Evolutionary conservation across 805 yeast species (phyloP), one percentile per base, ranked within the genome.

Genomic region (Candida nemodendra): DNA sequence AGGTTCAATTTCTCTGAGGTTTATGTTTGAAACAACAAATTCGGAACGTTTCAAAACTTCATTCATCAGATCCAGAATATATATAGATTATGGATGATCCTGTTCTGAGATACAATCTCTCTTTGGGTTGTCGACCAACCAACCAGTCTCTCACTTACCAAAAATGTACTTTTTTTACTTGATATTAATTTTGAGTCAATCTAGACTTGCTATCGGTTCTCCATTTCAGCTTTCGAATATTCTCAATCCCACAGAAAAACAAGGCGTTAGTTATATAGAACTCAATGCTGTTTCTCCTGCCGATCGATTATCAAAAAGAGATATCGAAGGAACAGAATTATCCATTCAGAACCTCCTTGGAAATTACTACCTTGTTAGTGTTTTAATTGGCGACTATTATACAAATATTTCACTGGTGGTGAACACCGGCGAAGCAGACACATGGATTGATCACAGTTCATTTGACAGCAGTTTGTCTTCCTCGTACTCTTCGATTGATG

Each of bases 381-480:
- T 50, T 18, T 24, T 32, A 8, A 39, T 61, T 15, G 67, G 67
- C 4, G 53, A 58, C 9, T 57, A 57, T 24, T 47, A 45, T 9
- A 48, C 51, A 25, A 45, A 42, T 11, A 34, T 57, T 5, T 37
- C 39, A 9, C 52, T 56, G 13, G 51, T 57, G 23, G 41, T 64
- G 30, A 62, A 59, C 39, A 61, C 66, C 2, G 61, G 55, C 1
- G 56, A 59, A 9, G 45, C 60, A 4, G 56, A 56, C 27, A 42
- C 61, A 2, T 62, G 66, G 65, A 54, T 62, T 18, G 34, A 41
- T 13, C 27, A 42, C 15, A 41, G 35, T 23, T 32, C 46, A 7
- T 41, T 45, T 25, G 26, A 34, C 5, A 23, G 42, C 12, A 8
- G 31, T 11, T 27, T 42, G 2, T 48, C 56, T 4, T 28, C 38